Base-by-base conservation (phyloP, 495 filamentous ascomycete genomes). In the Aspergillus kassunensis region DNA sequence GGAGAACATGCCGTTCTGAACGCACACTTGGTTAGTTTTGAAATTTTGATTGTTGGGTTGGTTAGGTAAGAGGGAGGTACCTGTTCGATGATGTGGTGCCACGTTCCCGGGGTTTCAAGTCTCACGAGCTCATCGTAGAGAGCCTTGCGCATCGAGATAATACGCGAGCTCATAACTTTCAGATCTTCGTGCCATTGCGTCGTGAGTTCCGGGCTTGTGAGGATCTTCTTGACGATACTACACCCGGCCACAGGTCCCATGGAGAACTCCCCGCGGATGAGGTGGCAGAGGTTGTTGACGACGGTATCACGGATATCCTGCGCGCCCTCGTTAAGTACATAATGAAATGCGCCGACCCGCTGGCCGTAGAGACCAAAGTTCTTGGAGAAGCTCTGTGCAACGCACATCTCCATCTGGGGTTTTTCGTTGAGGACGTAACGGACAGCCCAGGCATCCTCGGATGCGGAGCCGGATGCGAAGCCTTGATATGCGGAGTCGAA, bases 401-500 rank as follows among this genome's bases (percentile, higher is more conserved):
- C 72, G 33, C 71, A 74, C 61, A 77, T 71, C 59, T 77, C 74
- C 69, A 77, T 72, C 31, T 67, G 56, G 5, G 73, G 71, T 64
- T 77, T 72, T 58, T 68, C 54, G 54, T 69, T 77, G 57, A 69
- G 79, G 63, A 79, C 79, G 58, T 79, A 73, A 37, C 75, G 71
- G 5, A 81, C 70, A 1, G 76, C 71, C 76, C 76, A 80, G 44
- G 76, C 75, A 55, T 81, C 78, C 41, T 79, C 70, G 54, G 71
- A 71, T 12, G 72, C 64, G 18, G 70, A 71, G 0, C 78, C 78
- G n/a, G 76, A 77, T 8, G 75, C 76, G 56, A 81, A 79, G n/a
- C 78, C 78, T 56, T 78, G 76, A 58, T 81, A 81, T 2, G 78
- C 78, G 12, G 69, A 75, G 64, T 81, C 78, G 48, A 81, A 81